These are phyloP conservation scores for Citrus inodora DNA, from an alignment of 345 rosid species.

Conservation along the genomic window DNA sequence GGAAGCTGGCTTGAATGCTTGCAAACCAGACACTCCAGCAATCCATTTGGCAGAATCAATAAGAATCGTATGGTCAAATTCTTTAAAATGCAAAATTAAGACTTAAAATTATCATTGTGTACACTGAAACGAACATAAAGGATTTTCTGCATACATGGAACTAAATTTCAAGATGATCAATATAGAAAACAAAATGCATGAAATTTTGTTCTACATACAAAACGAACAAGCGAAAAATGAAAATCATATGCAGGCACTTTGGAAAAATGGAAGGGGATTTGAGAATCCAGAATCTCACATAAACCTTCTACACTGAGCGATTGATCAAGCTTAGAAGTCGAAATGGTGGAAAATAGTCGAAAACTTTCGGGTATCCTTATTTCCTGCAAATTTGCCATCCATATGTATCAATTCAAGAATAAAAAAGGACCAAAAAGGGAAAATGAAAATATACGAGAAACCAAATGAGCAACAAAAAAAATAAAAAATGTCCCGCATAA, in stretches of 20 bases:
- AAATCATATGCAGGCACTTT: background rate
- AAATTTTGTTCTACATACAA: background rate
- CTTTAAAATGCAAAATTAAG: background rate
- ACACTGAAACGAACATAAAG: too few relatives aligned
- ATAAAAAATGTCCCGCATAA: background rate
- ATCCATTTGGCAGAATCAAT: background rate
- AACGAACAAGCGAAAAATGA: background rate
- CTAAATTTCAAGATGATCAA: background rate
- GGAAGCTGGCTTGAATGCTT: background rate
- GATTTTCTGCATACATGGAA: background rate
- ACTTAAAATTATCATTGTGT: background rate
- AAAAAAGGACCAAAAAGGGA: background rate
- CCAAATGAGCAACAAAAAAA: background rate
- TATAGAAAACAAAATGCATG: background rate
- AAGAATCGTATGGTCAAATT: background rate
- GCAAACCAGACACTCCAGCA: background rate
- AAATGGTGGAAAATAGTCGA: constrained; percentile 77
- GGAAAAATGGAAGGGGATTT: background rate
- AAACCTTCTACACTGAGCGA: constrained; percentile 51
- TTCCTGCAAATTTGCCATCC: constrained; percentile 50
- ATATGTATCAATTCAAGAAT: background rate
- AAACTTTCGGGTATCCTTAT: constrained; percentile 79
- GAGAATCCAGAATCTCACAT: background rate
- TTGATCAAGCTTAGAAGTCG: constrained; percentile 53
- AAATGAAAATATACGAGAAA: background rate